Conservation (phyloP, 768 basidiomycete species). For the Paxillus ammoniavirescens region DNA sequence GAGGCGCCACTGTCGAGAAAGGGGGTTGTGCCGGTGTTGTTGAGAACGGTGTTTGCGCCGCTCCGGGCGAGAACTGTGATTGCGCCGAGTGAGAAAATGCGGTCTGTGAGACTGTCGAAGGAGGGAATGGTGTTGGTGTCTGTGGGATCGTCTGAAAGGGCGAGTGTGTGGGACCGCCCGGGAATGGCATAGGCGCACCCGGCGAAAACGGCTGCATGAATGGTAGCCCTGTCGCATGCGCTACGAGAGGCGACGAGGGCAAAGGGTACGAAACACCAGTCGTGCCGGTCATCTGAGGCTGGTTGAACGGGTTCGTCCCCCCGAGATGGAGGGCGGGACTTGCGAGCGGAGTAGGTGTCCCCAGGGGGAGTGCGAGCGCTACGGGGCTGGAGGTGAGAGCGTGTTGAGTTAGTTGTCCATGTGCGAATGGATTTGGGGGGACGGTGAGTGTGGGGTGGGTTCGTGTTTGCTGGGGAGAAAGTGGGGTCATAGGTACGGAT, state of each 20-base stretch:
- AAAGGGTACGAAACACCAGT: no score
- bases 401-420: slow-evolving; percentile 6
- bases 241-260: neutral
- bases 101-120: no score
- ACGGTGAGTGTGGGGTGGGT: neutral
- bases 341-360: neutral
- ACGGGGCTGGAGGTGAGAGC: neutral
- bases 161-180: slow-evolving; percentile 12
- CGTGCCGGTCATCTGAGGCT: neutral
- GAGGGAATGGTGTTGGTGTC: slow-evolving; percentile 9
- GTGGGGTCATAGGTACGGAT: neutral
- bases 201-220: slow-evolving; percentile 1
- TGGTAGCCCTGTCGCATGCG: slow-evolving; percentile 4
- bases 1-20: slow-evolving; percentile 21
- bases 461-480: slow-evolving; percentile 16
- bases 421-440: slow-evolving; percentile 20
- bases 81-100: slow-evolving; percentile 14
- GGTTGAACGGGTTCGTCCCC: slow-evolving; percentile 20
- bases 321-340: slow-evolving; percentile 15
- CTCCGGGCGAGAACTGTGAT: no score
- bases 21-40: slow-evolving; percentile 7
- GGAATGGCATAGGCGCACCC: neutral
- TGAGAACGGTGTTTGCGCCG: neutral
- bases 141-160: slow-evolving; percentile 21
- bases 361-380: slow-evolving; percentile 6